phyloP scores from a whole-genome alignment of 306 rosid species.

The Leucaena leucocephala region DNA sequence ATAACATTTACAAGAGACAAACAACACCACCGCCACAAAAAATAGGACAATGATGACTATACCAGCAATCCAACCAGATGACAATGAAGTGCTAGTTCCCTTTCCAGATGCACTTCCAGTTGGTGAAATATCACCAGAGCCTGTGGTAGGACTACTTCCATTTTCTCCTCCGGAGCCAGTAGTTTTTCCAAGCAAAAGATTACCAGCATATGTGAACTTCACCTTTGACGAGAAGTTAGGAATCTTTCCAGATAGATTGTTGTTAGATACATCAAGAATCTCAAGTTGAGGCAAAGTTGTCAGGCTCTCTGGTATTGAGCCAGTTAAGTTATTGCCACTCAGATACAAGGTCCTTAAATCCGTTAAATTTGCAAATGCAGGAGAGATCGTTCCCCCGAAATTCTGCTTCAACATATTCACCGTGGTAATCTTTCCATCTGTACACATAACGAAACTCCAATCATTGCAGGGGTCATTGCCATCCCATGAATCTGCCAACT shows the following conservation, averaged over 20 bases:
- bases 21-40: constrained; percentile 58
- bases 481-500: constrained; percentile 51
- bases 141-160: constrained; percentile 43
- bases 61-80: constrained; percentile 67
- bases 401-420: constrained; percentile 50
- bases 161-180: constrained; percentile 43
- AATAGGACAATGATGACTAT: constrained; percentile 58
- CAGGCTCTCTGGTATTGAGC: constrained; percentile 59
- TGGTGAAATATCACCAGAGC: constrained; percentile 34
- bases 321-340: constrained; percentile 51
- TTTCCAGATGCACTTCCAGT: constrained; percentile 39
- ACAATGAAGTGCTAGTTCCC: constrained; percentile 29
- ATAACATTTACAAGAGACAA: constrained; percentile 66
- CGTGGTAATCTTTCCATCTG: constrained; percentile 41
- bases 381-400: constrained; percentile 62
- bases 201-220: constrained; percentile 51
- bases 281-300: constrained; percentile 52
- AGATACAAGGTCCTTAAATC: constrained; percentile 53
- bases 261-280: constrained; percentile 62
- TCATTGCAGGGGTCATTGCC: constrained; percentile 49
- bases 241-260: constrained; percentile 56
- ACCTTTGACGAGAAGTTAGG: constrained; percentile 59
- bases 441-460: constrained; percentile 55
- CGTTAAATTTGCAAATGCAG: constrained; percentile 66
- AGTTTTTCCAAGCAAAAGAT: constrained; percentile 56